Conservation (phyloP, 768 basidiomycete species). For the Mycena latifolia region DNA sequence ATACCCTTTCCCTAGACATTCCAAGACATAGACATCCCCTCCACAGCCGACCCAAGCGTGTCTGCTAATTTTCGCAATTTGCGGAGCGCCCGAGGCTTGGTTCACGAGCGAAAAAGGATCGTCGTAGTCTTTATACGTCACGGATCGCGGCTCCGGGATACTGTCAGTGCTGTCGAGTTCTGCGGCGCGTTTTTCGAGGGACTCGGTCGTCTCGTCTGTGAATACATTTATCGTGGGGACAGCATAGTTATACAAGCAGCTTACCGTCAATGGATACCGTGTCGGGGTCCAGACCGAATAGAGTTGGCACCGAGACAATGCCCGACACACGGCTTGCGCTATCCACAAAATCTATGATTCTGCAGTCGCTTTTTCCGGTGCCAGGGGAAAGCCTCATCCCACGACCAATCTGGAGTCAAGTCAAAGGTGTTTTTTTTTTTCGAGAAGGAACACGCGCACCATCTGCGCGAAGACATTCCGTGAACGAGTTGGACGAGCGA, state of each 20-base stretch:
- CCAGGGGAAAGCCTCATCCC: slow-evolving; percentile 88
- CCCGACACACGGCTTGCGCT: slow-evolving; percentile 75
- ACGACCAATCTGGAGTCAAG: slow-evolving; percentile 78
- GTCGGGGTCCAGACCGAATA: slow-evolving; percentile 87
- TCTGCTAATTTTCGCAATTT: slow-evolving; percentile 65
- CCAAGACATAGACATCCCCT: slow-evolving; percentile 75
- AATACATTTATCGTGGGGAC: slow-evolving; percentile 7
- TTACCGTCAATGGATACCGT: slow-evolving; percentile 73
- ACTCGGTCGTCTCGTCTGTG: slow-evolving; percentile 65
- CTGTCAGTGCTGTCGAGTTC: slow-evolving; percentile 44
- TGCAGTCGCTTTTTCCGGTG: slow-evolving; percentile 88
- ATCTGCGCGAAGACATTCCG: slow-evolving; percentile 93
- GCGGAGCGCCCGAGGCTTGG: slow-evolving; percentile 63
- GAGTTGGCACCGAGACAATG: slow-evolving; percentile 81
- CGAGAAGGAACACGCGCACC: slow-evolving; percentile 57
- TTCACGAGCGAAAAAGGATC: slow-evolving; percentile 75
- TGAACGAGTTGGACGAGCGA: slow-evolving; percentile 91
- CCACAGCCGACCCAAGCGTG: slow-evolving; percentile 89
- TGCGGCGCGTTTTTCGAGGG: slow-evolving; percentile 58
- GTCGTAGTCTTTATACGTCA: slow-evolving; percentile 84
- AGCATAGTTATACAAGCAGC: background rate
- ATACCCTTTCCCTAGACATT: slow-evolving; percentile 78
- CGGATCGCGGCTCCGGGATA: slow-evolving; percentile 67
- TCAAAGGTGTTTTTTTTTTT: background rate
- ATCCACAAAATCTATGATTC: slow-evolving; percentile 93